Evolutionary conservation across 192 early-diverging fungal genomes (phyloP), one percentile per base, ranked within the genome.

Genomic region (Rhizoclosmatium sp.): DNA sequence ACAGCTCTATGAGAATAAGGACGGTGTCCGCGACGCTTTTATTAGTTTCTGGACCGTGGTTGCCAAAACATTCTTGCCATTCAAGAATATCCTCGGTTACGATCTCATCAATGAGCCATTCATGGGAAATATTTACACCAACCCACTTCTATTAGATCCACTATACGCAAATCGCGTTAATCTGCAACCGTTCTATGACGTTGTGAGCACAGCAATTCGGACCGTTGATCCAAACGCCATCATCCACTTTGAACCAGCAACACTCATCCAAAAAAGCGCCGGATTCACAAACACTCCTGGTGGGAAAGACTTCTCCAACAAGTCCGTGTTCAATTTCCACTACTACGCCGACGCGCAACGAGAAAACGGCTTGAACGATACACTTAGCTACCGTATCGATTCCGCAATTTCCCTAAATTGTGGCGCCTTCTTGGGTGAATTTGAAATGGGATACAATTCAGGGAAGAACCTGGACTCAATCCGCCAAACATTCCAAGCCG

Each of bases 71-170:
- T 91, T 89, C 68, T 67, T 69, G n/a, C 60, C 79, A 7, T 79
- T 86, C 7, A 77, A 77, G 31, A 90, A 90, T 56, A 80, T 92
- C 41, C 61, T 92, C 51, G 91, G 91, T 2, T 92, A 92, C 79
- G 86, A 92, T 65, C 66, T 92, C 61, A 85, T 92, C 75, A 92
- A 92, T 62, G 91, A 92, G 69, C 89, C 91, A 41, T 92, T 90
- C 86, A 83, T 83, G 1, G 85, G 85, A 42, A 84, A 85, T 62
- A 68, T 78, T 47, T 80, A 21, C 51, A 73, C 39, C 2, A 81
- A 91, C 48, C 85, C 85, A 4, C 71, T 78, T 1, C 80, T 90
- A 14, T 72, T 87, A n/a, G 49, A 82, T 10, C 87, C 91, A 14
- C 82, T 83, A 0, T 73, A 82, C 2, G 89, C 86, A 10, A 83